A percentile compares a stretch with the other conserved stretches of the same genome.
Evolutionary conservation across 257 asterid genomes (phyloP).

Genomic region (Scutellaria minor): DNA sequence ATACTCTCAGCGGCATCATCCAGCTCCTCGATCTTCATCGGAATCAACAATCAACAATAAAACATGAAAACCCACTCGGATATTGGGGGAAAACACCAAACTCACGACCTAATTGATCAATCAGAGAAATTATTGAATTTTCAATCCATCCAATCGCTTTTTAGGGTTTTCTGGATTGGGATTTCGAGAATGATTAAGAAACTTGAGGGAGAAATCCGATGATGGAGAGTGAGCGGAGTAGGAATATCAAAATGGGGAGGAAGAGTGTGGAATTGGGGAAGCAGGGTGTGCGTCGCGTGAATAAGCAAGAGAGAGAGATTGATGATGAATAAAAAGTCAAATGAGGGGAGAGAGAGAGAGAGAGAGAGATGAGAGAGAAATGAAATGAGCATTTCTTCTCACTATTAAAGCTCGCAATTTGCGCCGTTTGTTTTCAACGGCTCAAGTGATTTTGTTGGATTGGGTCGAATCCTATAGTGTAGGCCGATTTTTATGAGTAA

Average conservation of each 20-base stretch:
- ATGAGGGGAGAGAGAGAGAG: neutral
- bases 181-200: neutral
- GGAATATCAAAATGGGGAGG: conserved; percentile 25
- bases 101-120: conserved; percentile 26
- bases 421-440: too few relatives aligned
- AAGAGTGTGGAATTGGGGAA: conserved; percentile 35
- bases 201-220: neutral
- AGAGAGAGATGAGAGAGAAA: too few relatives aligned
- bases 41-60: conserved; percentile 26
- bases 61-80: conserved; percentile 3
- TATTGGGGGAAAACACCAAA: conserved; percentile 7
- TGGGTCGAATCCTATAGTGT: too few relatives aligned
- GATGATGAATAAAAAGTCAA: conserved; percentile 29
- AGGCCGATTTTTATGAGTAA: too few relatives aligned
- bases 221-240: conserved; percentile 18
- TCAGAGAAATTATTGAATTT: neutral
- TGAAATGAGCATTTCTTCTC: too few relatives aligned
- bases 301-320: conserved; percentile 4
- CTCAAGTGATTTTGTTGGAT: too few relatives aligned
- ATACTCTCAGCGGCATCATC: conserved; percentile 49
- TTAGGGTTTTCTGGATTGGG: neutral
- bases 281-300: conserved; percentile 6
- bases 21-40: conserved; percentile 83
- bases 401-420: too few relatives aligned
- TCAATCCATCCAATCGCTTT: conserved; percentile 11